phyloP scores from a whole-genome alignment of 345 rosid species.

The Anacardium occidentale region DNA sequence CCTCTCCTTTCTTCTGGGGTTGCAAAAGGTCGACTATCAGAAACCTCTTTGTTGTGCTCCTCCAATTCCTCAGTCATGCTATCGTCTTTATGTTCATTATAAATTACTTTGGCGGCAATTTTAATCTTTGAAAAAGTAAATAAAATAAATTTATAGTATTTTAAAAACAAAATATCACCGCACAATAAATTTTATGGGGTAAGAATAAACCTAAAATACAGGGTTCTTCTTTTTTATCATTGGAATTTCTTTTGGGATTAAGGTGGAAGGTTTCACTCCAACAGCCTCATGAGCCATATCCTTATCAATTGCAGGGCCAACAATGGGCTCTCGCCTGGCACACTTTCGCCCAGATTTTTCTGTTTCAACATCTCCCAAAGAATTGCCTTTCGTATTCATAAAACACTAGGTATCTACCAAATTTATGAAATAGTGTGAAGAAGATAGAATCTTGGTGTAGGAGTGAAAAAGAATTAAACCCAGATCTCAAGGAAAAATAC shows the following conservation, averaged over 20 bases:
- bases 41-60: conserved; percentile 39
- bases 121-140: conserved; percentile 56
- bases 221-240: conserved; percentile 76
- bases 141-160: conserved; percentile 14
- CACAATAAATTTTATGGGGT: conserved; percentile 8
- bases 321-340: conserved; percentile 54
- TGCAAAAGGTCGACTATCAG: conserved; percentile 43
- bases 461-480: neutral
- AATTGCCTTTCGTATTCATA: conserved; percentile 20
- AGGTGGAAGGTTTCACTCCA: conserved; percentile 76
- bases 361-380: conserved; percentile 24
- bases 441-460: neutral
- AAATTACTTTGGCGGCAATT: conserved; percentile 57
- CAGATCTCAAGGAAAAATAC: neutral
- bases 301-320: conserved; percentile 83
- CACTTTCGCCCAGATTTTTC: conserved; percentile 58
- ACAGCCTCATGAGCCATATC: conserved; percentile 73
- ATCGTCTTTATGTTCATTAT: conserved; percentile 53
- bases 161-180: conserved; percentile 3
- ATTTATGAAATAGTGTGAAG: neutral
- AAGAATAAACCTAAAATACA: conserved; percentile 61
- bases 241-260: conserved; percentile 88
- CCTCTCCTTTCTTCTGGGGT: conserved; percentile 56
- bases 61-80: conserved; percentile 34
- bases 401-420: neutral